These are phyloP conservation scores for Hamamelis virginiana DNA, from an alignment of 164 flowering plant species.

Conservation along the genomic window DNA sequence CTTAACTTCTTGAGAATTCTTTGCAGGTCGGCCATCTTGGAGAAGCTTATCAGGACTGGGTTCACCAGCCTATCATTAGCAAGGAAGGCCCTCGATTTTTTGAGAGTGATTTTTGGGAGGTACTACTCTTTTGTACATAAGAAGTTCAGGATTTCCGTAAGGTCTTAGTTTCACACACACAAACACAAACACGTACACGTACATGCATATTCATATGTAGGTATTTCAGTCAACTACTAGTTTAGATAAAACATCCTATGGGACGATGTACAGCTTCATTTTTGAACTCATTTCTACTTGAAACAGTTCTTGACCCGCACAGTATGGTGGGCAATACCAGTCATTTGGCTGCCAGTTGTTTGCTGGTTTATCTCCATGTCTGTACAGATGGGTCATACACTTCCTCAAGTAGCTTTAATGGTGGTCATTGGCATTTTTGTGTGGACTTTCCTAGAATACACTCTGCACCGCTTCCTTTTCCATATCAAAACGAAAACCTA, in stretches of 20 bases:
- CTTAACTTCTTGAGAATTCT: constrained; percentile 4
- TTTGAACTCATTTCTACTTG: constrained; percentile 9
- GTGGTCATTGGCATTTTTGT: constrained; percentile 61
- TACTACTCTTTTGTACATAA: constrained; percentile 14
- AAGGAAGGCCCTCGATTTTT: constrained; percentile 93
- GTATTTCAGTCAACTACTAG: no score
- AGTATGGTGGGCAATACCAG: constrained; percentile 78
- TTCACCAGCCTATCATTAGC: constrained; percentile 89
- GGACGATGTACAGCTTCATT: no score
- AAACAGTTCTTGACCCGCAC: constrained; percentile 77
- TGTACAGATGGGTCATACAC: constrained; percentile 49
- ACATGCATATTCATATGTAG: not conserved
- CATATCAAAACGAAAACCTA: constrained; percentile 83
- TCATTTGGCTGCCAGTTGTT: constrained; percentile 79
- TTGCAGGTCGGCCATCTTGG: constrained; percentile 97
- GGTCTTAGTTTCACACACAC: not conserved
- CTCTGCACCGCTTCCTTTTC: constrained; percentile 87
- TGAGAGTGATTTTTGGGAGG: constrained; percentile 85
- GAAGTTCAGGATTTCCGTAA: no score
- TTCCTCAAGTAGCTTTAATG: constrained; percentile 40
- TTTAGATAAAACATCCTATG: no score
- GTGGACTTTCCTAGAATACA: constrained; percentile 84
- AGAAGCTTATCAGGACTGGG: constrained; percentile 90
- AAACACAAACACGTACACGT: not conserved
- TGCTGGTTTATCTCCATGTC: constrained; percentile 51